phyloP scores from a whole-genome alignment of 805 yeast genomes.

The Yueomyces sinensis region DNA sequence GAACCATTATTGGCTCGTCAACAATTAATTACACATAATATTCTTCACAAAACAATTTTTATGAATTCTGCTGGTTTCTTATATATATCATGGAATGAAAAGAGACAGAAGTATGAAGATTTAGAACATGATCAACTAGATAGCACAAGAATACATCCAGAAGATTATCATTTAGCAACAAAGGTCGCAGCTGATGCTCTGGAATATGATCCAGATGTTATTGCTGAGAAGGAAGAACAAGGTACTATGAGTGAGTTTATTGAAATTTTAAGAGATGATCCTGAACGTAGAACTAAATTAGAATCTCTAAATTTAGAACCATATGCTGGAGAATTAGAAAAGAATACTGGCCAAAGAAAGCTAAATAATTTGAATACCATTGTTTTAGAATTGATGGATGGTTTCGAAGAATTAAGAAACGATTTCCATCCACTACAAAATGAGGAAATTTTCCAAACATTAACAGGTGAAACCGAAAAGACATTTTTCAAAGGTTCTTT shows the following conservation, averaged over 20 bases:
- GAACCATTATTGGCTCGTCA: slow-evolving; percentile 58
- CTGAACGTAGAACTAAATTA: slow-evolving; percentile 67
- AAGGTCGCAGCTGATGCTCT: slow-evolving; percentile 98
- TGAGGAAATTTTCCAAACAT: slow-evolving; percentile 69
- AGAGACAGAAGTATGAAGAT: slow-evolving; percentile 30
- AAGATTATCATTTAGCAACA: slow-evolving; percentile 89
- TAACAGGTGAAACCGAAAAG: slow-evolving; percentile 75
- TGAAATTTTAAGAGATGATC: slow-evolving; percentile 43
- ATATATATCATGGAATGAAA: slow-evolving; percentile 52
- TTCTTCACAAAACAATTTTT: slow-evolving; percentile 69
- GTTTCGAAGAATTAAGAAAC: slow-evolving; percentile 76
- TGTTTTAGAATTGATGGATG: slow-evolving; percentile 63
- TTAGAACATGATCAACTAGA: slow-evolving; percentile 73
- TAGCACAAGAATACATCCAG: slow-evolving; percentile 94
- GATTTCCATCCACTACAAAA: slow-evolving; percentile 51
- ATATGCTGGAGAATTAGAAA: slow-evolving; percentile 80
- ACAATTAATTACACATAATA: slow-evolving; percentile 70
- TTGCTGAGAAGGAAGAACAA: slow-evolving; percentile 40
- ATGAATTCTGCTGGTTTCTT: slow-evolving; percentile 87
- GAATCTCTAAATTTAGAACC: slow-evolving; percentile 83
- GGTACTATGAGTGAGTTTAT: slow-evolving; percentile 28
- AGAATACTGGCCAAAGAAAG: slow-evolving; percentile 26
- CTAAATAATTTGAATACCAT: slow-evolving; percentile 23
- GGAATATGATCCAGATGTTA: slow-evolving; percentile 89
- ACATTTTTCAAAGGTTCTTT: slow-evolving; percentile 56